Evolutionary conservation across 192 early-diverging fungal genomes (phyloP), one percentile per base, ranked within the genome.

Genomic region (Spizellomyces sp.): DNA sequence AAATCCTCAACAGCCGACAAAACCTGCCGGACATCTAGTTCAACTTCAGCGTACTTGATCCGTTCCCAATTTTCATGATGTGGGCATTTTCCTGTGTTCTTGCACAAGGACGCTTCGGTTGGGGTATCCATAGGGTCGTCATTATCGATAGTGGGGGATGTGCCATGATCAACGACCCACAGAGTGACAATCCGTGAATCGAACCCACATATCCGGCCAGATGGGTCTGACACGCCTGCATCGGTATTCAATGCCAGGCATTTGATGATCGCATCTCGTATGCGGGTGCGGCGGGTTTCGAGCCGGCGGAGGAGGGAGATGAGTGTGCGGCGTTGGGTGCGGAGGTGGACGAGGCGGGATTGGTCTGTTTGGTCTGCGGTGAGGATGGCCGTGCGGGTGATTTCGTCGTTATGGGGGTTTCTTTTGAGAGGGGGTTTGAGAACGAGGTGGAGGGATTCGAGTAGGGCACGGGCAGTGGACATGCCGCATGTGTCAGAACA

Each of bases 41-140:
- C 46, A 14, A 74, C 71, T 64, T 78, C 77, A 9, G 58, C 62
- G 41, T 17, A 47, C 48, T 78, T 78, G 2, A 67, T 21, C 46
- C 27, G n/a, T 6, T 78, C 77, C 77, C 77, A 78, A 4, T 45
- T 54, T 46, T 74, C 72, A 58, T 78, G 77, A 47, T 61, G 54
- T 2, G 71, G 62, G 54, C 77, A 78, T 36, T 36, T 36, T 36
- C 27, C 27, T 36, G 27, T 36, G 27, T 2, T 36, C 3, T 36
- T 36, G 27, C 27, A 36, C 27, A 36, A 36, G 27, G 27, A 36
- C 3, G 27, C 27, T 36, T 36, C 27, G 27, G 27, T 36, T 2
- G 27, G 27, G 27, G 27, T 36, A 2, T 36, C 27, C 27, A 36
- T 36, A 0, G 27, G 27, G 27, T 36, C 27, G 27, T 36, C 27